Evolutionary conservation across 106 monocot genomes (phyloP).

Genomic region (Acanthochlamys bracteata): DNA sequence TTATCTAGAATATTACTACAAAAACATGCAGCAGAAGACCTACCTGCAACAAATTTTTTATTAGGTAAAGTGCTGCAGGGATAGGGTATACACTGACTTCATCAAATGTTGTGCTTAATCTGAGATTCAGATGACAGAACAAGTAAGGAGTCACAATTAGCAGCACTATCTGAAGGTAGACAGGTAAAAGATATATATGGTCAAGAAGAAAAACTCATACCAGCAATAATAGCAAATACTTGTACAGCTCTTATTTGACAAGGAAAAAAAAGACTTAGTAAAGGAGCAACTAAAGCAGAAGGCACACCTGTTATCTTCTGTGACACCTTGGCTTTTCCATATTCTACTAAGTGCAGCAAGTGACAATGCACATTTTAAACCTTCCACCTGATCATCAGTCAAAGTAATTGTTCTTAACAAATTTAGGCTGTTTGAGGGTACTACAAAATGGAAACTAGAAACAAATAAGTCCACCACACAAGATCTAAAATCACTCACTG

Average conservation of each 20-base stretch:
- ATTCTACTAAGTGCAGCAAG: constrained; percentile 70
- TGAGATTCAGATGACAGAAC: constrained; percentile 19
- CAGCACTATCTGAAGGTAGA: not conserved
- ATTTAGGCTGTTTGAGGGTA: not conserved
- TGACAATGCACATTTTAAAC: constrained; percentile 84
- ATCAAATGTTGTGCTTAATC: constrained; percentile 65
- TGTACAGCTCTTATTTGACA: not conserved
- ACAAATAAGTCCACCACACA: not conserved
- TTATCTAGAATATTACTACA: not conserved
- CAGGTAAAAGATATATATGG: too few relatives aligned
- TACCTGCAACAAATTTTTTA: constrained; percentile 94
- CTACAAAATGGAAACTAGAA: not conserved
- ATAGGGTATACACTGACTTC: constrained; percentile 93
- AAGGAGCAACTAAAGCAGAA: not conserved
- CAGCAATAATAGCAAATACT: too few relatives aligned
- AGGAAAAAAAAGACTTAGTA: not conserved
- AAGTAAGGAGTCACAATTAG: not conserved
- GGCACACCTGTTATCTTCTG: constrained; percentile 63
- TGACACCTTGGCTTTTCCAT: constrained; percentile 83
- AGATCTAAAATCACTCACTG: constrained; percentile 30
- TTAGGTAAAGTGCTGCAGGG: constrained; percentile 83
- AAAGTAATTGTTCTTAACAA: not conserved
- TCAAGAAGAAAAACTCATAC: too few relatives aligned
- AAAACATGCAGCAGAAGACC: not conserved
- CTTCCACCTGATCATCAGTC: constrained; percentile 55